Percentiles rank a stretch among this genome's conserved stretches.
Evolutionary conservation across 1,284 basidiomycete genomes (phyloP).

Genomic region (Ustilago trichophora): DNA sequence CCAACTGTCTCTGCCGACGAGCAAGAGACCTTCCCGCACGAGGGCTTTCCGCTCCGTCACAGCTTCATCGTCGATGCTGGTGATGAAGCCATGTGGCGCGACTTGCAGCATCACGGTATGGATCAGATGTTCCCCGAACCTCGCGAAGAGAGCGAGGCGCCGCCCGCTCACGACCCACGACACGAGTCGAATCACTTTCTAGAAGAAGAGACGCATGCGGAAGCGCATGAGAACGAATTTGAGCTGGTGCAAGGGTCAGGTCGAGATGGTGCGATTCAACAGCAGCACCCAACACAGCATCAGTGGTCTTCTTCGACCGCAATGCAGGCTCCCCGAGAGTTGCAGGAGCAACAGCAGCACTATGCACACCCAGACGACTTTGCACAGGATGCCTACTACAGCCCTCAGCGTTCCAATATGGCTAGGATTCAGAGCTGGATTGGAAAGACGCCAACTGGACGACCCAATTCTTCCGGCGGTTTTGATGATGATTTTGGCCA

Average conservation of each 20-base stretch:
- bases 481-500: conserved; percentile 15
- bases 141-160: not conserved
- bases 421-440: conserved; percentile 47
- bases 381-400: conserved; percentile 9
- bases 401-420: conserved; percentile 29
- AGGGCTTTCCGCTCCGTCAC: conserved; percentile 14
- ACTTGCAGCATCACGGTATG: conserved; percentile 25
- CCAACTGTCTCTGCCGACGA: not conserved
- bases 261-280: not conserved
- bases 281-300: not conserved
- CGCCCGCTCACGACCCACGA: not conserved
- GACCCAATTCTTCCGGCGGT: conserved; percentile 10
- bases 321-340: too few relatives aligned
- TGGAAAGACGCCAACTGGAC: conserved; percentile 29
- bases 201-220: not conserved
- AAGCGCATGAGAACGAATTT: not conserved
- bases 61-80: conserved; percentile 31
- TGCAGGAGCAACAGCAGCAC: not conserved
- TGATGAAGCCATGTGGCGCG: conserved; percentile 36
- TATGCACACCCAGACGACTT: conserved; percentile 3
- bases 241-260: not conserved
- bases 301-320: not conserved
- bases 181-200: not conserved
- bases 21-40: not conserved
- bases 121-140: conserved; percentile 16